phyloP scores from a whole-genome alignment of 1,284 basidiomycete genomes.

The Rugosomyces carneus region DNA sequence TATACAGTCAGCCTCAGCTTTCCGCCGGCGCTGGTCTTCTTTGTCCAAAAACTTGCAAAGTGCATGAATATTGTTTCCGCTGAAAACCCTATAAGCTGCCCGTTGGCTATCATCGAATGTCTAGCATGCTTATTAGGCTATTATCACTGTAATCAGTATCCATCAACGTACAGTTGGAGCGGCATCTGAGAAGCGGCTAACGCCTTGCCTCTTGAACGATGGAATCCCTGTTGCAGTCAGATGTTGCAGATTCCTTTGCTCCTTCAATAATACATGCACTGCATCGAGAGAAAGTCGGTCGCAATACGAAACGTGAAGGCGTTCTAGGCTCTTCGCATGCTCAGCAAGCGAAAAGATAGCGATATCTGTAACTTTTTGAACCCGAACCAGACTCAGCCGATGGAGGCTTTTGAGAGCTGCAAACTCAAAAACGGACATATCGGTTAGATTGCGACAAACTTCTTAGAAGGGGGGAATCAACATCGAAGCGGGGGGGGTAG shows the following conservation, averaged over 20 bases:
- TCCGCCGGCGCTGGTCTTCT: conserved; percentile 49
- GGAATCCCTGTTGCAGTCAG: conserved; percentile 81
- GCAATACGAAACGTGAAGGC: conserved; percentile 88
- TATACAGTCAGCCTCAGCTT: conserved; percentile 53
- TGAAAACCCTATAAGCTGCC: conserved; percentile 80
- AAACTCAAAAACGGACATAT: conserved; percentile 80
- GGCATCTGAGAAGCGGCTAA: conserved; percentile 76
- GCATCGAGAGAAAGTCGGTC: conserved; percentile 76
- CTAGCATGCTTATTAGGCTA: conserved; percentile 26
- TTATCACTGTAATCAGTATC: conserved; percentile 15
- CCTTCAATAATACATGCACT: conserved; percentile 68
- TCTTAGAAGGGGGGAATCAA: conserved; percentile 13
- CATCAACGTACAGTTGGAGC: conserved; percentile 61
- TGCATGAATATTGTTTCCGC: conserved; percentile 60
- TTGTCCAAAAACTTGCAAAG: conserved; percentile 64
- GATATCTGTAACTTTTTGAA: conserved; percentile 61
- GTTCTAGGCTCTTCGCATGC: conserved; percentile 65
- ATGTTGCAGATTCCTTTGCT: conserved; percentile 62
- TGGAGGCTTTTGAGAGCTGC: conserved; percentile 69
- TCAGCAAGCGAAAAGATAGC: conserved; percentile 62
- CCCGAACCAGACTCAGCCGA: conserved; percentile 76
- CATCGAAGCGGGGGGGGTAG: conserved; percentile 3
- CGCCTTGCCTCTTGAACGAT: conserved; percentile 65
- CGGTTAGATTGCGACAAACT: conserved; percentile 82
- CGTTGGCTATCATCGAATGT: conserved; percentile 54